Evolutionary conservation across 495 filamentous ascomycete genomes (phyloP), one percentile per base, ranked within the genome.

Genomic region (Hyaloscypha hepaticicola): DNA sequence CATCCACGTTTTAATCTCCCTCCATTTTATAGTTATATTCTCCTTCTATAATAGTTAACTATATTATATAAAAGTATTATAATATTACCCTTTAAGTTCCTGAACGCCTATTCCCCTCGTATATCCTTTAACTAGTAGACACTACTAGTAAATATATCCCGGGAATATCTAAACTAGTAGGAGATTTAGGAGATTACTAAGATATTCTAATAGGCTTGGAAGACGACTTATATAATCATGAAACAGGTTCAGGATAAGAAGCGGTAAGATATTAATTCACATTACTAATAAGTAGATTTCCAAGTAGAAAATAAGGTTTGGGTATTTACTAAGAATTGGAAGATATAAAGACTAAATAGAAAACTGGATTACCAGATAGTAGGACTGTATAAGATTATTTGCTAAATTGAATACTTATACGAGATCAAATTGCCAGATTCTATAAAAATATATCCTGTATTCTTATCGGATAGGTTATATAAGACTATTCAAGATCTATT

Each of bases 331-430:
- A 60, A 60, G 31, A 26, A 25, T 5, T 60, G 21, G 31, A 38
- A 21, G 12, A 60, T 28, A 24, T 2, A 41, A 5, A 19, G 31
- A 22, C 38, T 21, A 4, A 60, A 31, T 22, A 2, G 11, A 1
- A 60, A 60, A 22, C 57, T 60, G 26, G 38, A 45, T 22, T 12
- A 60, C 7, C 11, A 60, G 22, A 38, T 31, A 41, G 21, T 8
- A 24, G 34, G 26, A 2, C 33, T 9, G 2, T 60, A 41, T 27
- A 24, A 45, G 7, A 48, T 60, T 16, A 1, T 60, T 12, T 6
- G 19, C 3, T 41, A 41, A 16, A 14, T 41, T 6, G 14, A 14
- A 14, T 12, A 41, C 19, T 3, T 14, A 3, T 41, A 12, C 38
- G 3, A 14, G 38, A 41, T 41, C 12, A 16, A 41, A 5, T 29